These are phyloP conservation scores for Neurospora intermedia DNA, from an alignment of 495 filamentous ascomycete species.

Conservation along the genomic window DNA sequence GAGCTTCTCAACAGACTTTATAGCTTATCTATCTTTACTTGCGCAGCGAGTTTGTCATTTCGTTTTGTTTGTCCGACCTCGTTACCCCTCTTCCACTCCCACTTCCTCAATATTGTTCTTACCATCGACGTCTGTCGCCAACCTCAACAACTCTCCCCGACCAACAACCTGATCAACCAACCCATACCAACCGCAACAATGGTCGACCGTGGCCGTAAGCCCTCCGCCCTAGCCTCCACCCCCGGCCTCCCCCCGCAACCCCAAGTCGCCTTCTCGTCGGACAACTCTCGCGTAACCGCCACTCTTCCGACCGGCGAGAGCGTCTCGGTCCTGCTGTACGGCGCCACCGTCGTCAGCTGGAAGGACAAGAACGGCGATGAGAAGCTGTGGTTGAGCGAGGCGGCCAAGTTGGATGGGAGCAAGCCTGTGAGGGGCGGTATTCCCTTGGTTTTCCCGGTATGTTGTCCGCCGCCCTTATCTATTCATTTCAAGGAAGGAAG, in stretches of 20 bases:
- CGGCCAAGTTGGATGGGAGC: constrained; percentile 51
- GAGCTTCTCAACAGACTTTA: background rate
- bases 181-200: constrained; percentile 26
- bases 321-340: constrained; percentile 75
- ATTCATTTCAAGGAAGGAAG: no score
- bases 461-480: constrained; percentile 15
- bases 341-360: constrained; percentile 90
- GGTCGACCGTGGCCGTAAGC: constrained; percentile 81
- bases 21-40: background rate
- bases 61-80: background rate
- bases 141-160: background rate
- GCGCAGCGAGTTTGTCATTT: background rate
- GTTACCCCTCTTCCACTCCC: background rate
- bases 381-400: constrained; percentile 79
- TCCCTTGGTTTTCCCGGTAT: constrained; percentile 89
- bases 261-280: constrained; percentile 53
- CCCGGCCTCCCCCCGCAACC: constrained; percentile 53
- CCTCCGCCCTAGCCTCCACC: constrained; percentile 61
- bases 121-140: background rate
- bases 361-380: constrained; percentile 69
- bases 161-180: background rate
- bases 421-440: constrained; percentile 67
- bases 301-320: constrained; percentile 75
- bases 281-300: constrained; percentile 57
- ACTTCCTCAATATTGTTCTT: background rate